phyloP scores from a whole-genome alignment of 106 monocot species.

The Gastrodia elata region DNA sequence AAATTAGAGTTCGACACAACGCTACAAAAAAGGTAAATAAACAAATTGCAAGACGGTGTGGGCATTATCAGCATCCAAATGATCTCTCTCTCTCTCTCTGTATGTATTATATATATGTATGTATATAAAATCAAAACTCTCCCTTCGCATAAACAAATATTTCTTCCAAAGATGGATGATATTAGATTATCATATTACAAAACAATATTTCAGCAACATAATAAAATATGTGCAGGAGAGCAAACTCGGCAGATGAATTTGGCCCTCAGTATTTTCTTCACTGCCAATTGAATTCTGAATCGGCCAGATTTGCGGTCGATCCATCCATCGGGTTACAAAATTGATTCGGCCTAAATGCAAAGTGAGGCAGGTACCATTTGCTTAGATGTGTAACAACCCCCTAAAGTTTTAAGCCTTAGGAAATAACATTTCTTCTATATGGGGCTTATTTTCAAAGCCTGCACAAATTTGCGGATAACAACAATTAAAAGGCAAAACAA shows the following conservation, averaged over 20 bases:
- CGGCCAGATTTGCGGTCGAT: background rate
- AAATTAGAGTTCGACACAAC: too few relatives aligned
- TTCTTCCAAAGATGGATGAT: too few relatives aligned
- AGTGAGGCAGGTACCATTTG: background rate
- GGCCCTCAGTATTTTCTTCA: background rate
- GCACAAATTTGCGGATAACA: too few relatives aligned
- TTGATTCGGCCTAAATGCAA: background rate
- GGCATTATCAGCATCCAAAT: too few relatives aligned
- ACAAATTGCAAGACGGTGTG: too few relatives aligned
- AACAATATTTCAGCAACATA: background rate
- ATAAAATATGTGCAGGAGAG: background rate
- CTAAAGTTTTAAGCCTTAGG: background rate
- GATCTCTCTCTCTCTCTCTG: too few relatives aligned
- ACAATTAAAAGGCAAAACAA: too few relatives aligned
- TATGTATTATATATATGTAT: too few relatives aligned
- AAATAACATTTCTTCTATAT: slow-evolving; percentile 24
- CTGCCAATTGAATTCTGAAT: background rate
- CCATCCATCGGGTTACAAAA: background rate
- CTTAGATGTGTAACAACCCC: background rate
- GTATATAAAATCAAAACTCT: too few relatives aligned
- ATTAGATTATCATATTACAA: background rate
- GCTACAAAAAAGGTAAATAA: too few relatives aligned
- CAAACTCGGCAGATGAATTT: background rate
- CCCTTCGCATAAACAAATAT: too few relatives aligned
- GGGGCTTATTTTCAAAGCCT: slow-evolving; percentile 59